Base-by-base conservation (phyloP, 2,329 filamentous ascomycete species). In the Botrytis paeoniae region DNA sequence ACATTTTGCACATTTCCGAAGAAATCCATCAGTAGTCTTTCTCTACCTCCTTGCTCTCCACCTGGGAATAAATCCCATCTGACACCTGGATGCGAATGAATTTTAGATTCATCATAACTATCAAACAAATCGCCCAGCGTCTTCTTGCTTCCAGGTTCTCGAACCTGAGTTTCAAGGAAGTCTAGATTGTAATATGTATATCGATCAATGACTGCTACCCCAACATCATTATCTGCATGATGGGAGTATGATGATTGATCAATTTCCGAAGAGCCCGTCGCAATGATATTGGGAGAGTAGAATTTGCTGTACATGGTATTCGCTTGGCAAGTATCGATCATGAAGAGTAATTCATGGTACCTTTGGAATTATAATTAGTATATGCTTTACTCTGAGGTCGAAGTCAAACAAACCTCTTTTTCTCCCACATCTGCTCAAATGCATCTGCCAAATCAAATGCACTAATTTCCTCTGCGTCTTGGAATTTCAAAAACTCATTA, bases 351-450 rank as follows among this genome's bases (percentile, higher is more conserved):
- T 83, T 99, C 96, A 82, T 98, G 93, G 83, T 98, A 99, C 81
- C 91, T 92, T 76, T 45, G 51, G 18, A 54, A 48, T 32, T 10
- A 6, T 69, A 32, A 35, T 66, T 32, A 69, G 41, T 4, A 32
- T 61, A 39, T 35, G n/a, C 7, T 35, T 57, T 29, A 20, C 9
- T 45, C 51, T 8, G 12, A 60, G 29, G 18, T 35, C n/a, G 39
- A 18, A 63, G 29, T 29, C 6, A 16, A 57, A 54, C 62, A 64
- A 82, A 91, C 86, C 96, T 91, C 85, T 97, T 97, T 89, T 99
- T 99, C 87, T 99, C 96, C 93, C 95, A 98, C 96, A 99, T 99
- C 85, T 99, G 95, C 83, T 97, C 94, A 82, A 99, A 98, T 0
- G 96, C 96, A 82, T 99, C 94, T 8, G 97, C 96, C 73, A 99